Conservation (phyloP, 2,329 filamentous ascomycete species). For the Massarina eburnea region DNA sequence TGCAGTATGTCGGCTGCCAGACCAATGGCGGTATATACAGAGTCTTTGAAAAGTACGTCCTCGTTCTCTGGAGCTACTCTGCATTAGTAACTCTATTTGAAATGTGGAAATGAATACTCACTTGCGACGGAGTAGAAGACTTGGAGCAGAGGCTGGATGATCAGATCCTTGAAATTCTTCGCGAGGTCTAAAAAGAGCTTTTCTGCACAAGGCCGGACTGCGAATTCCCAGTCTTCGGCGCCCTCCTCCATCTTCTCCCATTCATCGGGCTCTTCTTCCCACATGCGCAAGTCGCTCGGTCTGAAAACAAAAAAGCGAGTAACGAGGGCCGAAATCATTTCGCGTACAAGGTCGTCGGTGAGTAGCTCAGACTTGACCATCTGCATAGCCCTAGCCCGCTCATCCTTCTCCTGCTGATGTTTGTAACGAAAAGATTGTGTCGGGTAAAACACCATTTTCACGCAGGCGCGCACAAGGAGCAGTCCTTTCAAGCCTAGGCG, state of each 20-base stretch:
- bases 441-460: slow-evolving; percentile 82
- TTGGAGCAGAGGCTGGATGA: slow-evolving; percentile 75
- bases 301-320: slow-evolving; percentile 87
- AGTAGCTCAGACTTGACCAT: slow-evolving; percentile 74
- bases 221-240: slow-evolving; percentile 81
- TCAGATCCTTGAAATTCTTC: slow-evolving; percentile 80
- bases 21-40: slow-evolving; percentile 90
- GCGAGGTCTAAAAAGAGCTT: slow-evolving; percentile 91
- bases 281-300: slow-evolving; percentile 80
- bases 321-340: slow-evolving; percentile 82
- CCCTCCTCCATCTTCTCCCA: slow-evolving; percentile 92
- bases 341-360: slow-evolving; percentile 72
- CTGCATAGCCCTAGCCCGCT: slow-evolving; percentile 70
- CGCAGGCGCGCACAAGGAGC: slow-evolving; percentile 76
- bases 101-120: slow-evolving; percentile 39
- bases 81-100: slow-evolving; percentile 25
- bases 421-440: slow-evolving; percentile 82
- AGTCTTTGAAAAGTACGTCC: slow-evolving; percentile 85
- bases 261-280: slow-evolving; percentile 92
- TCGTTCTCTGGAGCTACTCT: slow-evolving; percentile 56
- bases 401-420: slow-evolving; percentile 71
- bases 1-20: slow-evolving; percentile 77
- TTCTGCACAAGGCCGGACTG: slow-evolving; percentile 88
- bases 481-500: slow-evolving; percentile 81
- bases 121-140: slow-evolving; percentile 81